phyloP scores from a whole-genome alignment of 164 flowering plant genomes.

The Tetrastigma voinierianum region DNA sequence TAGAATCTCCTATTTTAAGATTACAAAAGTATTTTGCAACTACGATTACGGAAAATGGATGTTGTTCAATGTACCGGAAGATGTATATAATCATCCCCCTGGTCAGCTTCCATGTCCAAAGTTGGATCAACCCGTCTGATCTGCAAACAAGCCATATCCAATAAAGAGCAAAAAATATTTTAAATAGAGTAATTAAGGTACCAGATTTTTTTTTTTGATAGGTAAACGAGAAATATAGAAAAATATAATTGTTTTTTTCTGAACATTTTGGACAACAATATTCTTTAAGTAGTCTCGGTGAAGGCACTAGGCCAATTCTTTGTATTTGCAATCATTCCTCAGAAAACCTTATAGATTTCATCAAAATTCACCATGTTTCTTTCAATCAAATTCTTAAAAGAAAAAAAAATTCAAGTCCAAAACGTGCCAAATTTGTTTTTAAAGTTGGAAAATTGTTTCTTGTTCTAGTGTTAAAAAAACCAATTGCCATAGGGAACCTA shows the following conservation, averaged over 20 bases:
- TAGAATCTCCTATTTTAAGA: neutral
- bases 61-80: conserved; percentile 61
- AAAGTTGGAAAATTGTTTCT: too few relatives aligned
- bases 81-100: conserved; percentile 90
- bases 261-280: too few relatives aligned
- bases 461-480: too few relatives aligned
- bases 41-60: neutral
- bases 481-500: too few relatives aligned
- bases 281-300: too few relatives aligned
- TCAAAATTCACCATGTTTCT: too few relatives aligned
- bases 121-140: conserved; percentile 94
- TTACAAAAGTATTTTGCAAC: neutral
- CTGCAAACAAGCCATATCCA: conserved; percentile 37
- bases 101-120: conserved; percentile 91
- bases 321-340: too few relatives aligned
- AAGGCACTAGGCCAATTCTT: too few relatives aligned
- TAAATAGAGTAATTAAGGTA: conserved; percentile 2
- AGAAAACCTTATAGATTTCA: too few relatives aligned
- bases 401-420: neutral
- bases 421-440: neutral
- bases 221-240: too few relatives aligned
- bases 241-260: too few relatives aligned
- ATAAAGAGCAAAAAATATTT: neutral
- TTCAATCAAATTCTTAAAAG: neutral
- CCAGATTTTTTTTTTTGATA: too few relatives aligned